Conservation (phyloP, 306 rosid species). For the Senna siamea region DNA sequence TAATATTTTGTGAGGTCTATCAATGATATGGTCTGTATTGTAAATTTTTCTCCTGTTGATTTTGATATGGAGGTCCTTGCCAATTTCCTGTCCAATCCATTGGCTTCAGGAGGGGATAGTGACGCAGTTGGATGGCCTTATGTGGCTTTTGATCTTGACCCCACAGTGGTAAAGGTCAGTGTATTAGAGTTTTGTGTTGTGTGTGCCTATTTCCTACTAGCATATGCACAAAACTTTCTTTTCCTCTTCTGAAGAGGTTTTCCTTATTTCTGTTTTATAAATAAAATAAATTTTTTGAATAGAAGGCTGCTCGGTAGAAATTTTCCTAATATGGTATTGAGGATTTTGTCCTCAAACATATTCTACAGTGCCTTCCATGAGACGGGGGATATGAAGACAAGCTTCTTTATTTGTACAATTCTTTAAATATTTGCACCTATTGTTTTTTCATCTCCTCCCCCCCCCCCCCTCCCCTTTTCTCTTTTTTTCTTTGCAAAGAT, state of each 20-base stretch:
- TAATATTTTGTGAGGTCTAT: constrained; percentile 40
- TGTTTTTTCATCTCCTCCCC: too few relatives aligned
- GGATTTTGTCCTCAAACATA: not conserved
- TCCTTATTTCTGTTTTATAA: not conserved
- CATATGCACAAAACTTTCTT: constrained; percentile 2
- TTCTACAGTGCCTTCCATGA: not conserved
- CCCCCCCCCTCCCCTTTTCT: too few relatives aligned
- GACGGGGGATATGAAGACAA: not conserved
- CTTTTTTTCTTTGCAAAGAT: not conserved
- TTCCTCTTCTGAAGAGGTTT: not conserved
- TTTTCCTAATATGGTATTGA: not conserved
- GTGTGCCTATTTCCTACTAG: constrained; percentile 23
- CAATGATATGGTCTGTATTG: constrained; percentile 27
- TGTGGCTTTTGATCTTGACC: constrained; percentile 91
- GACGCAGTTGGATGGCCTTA: constrained; percentile 66
- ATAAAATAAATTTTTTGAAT: not conserved
- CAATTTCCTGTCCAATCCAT: constrained; percentile 80
- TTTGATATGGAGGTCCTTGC: constrained; percentile 78
- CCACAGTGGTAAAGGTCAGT: constrained; percentile 83
- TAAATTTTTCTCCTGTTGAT: constrained; percentile 37
- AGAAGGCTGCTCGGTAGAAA: not conserved
- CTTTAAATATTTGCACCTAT: not conserved
- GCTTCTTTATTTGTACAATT: not conserved
- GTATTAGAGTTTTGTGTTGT: constrained; percentile 17
- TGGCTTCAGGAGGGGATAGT: constrained; percentile 76